Evolutionary conservation across 2,329 filamentous ascomycete genomes (phyloP), one percentile per base, ranked within the genome.

Genomic region (Diaporthe longicolla): DNA sequence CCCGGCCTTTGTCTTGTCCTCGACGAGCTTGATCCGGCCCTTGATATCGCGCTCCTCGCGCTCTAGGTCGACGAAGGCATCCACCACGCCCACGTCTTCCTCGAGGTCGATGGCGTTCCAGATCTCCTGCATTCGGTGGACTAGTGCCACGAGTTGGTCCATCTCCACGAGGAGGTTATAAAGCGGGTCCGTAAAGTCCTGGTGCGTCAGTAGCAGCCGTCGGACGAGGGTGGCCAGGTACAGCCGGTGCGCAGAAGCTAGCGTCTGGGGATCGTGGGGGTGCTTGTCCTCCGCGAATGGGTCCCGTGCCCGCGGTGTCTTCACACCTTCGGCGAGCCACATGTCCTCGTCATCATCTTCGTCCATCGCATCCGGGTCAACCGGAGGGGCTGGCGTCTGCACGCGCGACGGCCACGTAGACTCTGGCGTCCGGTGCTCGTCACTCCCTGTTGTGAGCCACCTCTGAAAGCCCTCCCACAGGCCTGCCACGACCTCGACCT

Each of bases 401-500:
- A 54, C 69, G 48, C 71, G 54, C 11, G 72, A 68, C 37, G 68
- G 50, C 74, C 59, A 72, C 32, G 61, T 59, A 15, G 74, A 75
- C 55, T 76, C 75, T 74, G 74, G 75, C 59, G 73, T 74, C 71
- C 71, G 78, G 65, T 74, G 77, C 37, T 82, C 80, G 61, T 81
- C 78, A 45, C 82, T 81, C 6, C 85, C 85, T 15, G 86, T 86
- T 37, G 87, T 87, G 24, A 97, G 86, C 95, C 95, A 98, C 19
- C 83, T 82, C 70, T 93, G 90, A 78, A 98, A 95, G 69, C 93
- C 91, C 21, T 92, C 89, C 91, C 95, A 98, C 1, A 94, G 92
- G 43, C 92, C 92, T 74, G 92, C 90, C 19, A 98, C 92, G 9
- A 98, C 92, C 80, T 98, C 95, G 1, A 94, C 94, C 82, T 98